phyloP scores from a whole-genome alignment of 345 rosid species.

The Sisymbrium irio region DNA sequence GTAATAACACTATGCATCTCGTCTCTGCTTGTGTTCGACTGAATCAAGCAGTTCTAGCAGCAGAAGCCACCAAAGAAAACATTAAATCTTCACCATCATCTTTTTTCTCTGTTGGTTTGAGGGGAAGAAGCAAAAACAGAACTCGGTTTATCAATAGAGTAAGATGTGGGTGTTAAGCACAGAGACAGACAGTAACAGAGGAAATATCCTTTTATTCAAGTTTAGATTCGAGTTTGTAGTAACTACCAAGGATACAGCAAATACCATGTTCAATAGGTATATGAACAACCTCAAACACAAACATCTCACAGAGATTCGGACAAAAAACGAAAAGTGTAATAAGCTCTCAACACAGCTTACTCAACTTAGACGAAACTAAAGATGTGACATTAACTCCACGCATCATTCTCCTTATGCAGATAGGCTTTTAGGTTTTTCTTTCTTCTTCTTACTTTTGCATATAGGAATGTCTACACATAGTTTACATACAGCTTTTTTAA shows the following conservation, averaged over 20 bases:
- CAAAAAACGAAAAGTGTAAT: neutral
- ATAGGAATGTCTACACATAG: constrained; percentile 12
- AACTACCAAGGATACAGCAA: neutral
- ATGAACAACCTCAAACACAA: constrained; percentile 28
- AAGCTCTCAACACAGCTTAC: constrained; percentile 16
- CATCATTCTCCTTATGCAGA: constrained; percentile 21
- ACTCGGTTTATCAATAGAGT: neutral
- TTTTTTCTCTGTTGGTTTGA: neutral
- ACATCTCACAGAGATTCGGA: constrained; percentile 11
- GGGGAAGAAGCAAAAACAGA: neutral
- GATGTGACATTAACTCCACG: constrained; percentile 5
- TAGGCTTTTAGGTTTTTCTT: neutral
- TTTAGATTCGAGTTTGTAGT: constrained; percentile 13
- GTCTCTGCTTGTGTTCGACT: neutral
- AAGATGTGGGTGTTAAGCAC: neutral
- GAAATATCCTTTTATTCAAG: neutral
- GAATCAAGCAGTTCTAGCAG: neutral
- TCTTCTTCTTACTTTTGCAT: neutral
- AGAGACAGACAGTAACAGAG: neutral
- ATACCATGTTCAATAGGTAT: constrained; percentile 14
- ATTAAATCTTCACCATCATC: neutral
- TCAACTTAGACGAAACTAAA: constrained; percentile 14
- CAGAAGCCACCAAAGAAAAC: neutral
- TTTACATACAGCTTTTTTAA: constrained; percentile 21
- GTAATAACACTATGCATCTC: neutral